Base-by-base conservation (phyloP, 306 rosid species). In the Cucumis melo region DNA sequence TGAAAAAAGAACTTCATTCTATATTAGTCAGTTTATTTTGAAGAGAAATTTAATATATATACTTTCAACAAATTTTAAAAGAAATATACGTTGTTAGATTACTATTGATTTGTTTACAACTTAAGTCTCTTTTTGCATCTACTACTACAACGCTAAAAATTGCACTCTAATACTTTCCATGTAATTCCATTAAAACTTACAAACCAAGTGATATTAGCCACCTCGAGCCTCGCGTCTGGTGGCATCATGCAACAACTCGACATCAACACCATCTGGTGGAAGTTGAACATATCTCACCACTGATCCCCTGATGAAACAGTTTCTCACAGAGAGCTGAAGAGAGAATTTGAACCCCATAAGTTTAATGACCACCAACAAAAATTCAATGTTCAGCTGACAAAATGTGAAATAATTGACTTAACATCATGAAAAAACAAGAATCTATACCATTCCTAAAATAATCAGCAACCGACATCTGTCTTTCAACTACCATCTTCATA, bases 171-270 rank as follows among this genome's bases (percentile, higher is more conserved):
- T 36, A 36, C 4, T 61, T 29, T 27, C 6, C 41, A 61, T 58
- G 64, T 1, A 1, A 61, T 27, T 61, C 67, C n/a, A 64, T 5
- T 3, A 48, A 34, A 60, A 34, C 57, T 70, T 70, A 10, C 41
- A 24, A 34, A 57, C 46, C 7, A 57, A 21, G 34, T 7, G 71
- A 81, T 24, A 64, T 87, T 80, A 94, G 78, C 95, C 97, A 12
- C 97, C 95, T 23, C 99, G 91, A 81, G 99, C 99, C 85, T 92
- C 99, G 80, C 99, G 89, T 88, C 99, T 85, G 1, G 99, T 94
- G 63, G 99, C 99, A 74, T 92, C 99, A 38, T 94, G 99, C 83
- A 94, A 84, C 60, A 94, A 84, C 77, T 94, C 99, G 67, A 91
- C 79, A 82, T 94, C 99, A 63, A 89, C 99, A 38, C 99, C 99